Evolutionary conservation across 108 stramenopile species (phyloP).

Genomic region (Conticribra weissflogii): DNA sequence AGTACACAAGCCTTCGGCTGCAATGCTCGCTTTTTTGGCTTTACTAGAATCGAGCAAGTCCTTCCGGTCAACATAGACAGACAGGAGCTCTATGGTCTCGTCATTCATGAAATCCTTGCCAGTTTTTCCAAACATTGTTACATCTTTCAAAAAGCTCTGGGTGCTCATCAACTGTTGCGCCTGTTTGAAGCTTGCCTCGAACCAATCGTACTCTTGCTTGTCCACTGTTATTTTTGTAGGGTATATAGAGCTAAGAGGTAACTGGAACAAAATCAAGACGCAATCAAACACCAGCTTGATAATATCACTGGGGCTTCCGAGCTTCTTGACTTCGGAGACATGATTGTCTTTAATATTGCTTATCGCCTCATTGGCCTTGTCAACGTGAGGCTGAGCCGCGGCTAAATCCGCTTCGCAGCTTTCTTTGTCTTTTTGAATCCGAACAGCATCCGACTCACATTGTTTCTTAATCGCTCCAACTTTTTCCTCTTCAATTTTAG

Average conservation of each 20-base stretch:
- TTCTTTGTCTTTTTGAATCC: slow-evolving; percentile 82
- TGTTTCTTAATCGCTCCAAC: slow-evolving; percentile 78
- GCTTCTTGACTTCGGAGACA: slow-evolving; percentile 88
- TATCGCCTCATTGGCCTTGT: slow-evolving; percentile 88
- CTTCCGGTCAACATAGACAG: slow-evolving; percentile 82
- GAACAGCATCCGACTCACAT: slow-evolving; percentile 81
- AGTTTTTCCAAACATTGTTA: slow-evolving; percentile 78
- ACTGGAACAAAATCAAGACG: slow-evolving; percentile 84
- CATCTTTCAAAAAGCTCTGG: slow-evolving; percentile 73
- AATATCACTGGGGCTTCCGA: slow-evolving; percentile 86
- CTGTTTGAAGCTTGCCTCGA: slow-evolving; percentile 88
- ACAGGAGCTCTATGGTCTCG: slow-evolving; percentile 91
- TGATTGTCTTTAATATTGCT: slow-evolving; percentile 86
- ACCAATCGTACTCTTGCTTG: slow-evolving; percentile 81
- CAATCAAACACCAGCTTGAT: slow-evolving; percentile 93
- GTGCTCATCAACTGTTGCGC: slow-evolving; percentile 79
- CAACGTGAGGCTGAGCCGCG: slow-evolving; percentile 90
- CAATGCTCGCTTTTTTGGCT: slow-evolving; percentile 86
- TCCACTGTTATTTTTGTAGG: slow-evolving; percentile 70
- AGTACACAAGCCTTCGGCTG: slow-evolving; percentile 90
- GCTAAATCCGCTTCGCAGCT: slow-evolving; percentile 83
- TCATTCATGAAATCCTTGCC: slow-evolving; percentile 91
- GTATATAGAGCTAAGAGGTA: slow-evolving; percentile 58
- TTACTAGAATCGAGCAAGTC: slow-evolving; percentile 69
- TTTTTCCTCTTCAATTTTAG: slow-evolving; percentile 85